A percentile compares a stretch with the other conserved stretches of the same genome.
Evolutionary conservation across 108 stramenopile genomes (phyloP).

Genomic region (Cyclotella cryptica): DNA sequence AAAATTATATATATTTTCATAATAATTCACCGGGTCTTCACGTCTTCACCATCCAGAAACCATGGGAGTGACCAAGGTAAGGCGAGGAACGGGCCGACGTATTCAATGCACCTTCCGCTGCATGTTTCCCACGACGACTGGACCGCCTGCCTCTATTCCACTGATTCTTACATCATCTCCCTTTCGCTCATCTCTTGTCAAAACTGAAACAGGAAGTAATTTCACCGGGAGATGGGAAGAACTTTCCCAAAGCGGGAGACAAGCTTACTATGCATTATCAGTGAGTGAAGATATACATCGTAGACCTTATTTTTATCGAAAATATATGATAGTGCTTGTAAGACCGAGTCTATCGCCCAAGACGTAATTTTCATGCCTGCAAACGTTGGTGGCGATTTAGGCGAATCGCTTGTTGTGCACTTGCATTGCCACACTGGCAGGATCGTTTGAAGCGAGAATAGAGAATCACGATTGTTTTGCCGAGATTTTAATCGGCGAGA

Average conservation of each 20-base stretch:
- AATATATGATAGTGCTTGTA: neutral
- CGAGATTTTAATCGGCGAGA: too few species aligned
- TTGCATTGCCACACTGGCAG: too few species aligned
- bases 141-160: neutral
- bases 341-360: neutral
- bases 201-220: conserved; percentile 54
- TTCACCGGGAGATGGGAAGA: conserved; percentile 72
- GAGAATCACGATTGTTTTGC: too few species aligned
- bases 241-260: conserved; percentile 78
- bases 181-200: neutral
- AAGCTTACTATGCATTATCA: conserved; percentile 89
- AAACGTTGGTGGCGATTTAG: neutral
- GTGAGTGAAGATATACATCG: conserved; percentile 21
- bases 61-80: conserved; percentile 39
- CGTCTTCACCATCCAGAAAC: too few species aligned
- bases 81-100: neutral
- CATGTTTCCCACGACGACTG: neutral
- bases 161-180: neutral
- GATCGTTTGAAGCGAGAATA: too few species aligned
- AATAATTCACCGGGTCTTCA: too few species aligned
- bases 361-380: neutral
- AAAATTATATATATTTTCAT: too few species aligned
- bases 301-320: neutral
- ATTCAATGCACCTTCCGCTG: neutral
- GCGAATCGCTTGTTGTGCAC: neutral